Base-by-base conservation (phyloP, 2,329 filamentous ascomycete genomes). In the Beauveria sp. region DNA sequence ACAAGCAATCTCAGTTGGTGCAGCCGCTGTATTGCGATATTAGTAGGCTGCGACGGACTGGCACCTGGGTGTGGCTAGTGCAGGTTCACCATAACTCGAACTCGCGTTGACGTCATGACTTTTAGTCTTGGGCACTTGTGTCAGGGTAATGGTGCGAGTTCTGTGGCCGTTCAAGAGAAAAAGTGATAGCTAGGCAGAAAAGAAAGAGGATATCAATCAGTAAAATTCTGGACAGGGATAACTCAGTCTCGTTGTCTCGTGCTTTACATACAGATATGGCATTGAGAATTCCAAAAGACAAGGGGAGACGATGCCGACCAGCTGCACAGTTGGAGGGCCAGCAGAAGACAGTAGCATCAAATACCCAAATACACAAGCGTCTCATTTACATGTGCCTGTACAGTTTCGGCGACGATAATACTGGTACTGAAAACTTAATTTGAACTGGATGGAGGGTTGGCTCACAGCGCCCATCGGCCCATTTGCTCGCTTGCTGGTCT, bases 41-140 rank as follows among this genome's bases (percentile, higher is more conserved):
- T 38, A 12, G 45, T 24, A 26, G 20, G 20, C 22, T 48, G 22
- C 45, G 22, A 7, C 45, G 14, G 22, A 24, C 45, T 20, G 18
- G 7, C 18, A 51, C 6, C 31, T 52, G 50, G n/a, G 24, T 60
- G 50, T 60, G 50, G 58, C 58, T 60, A 60, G 58, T 57, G 43
- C 54, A 38, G 18, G 40, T 28, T n/a, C 40, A 43, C 22, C 26
- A 20, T 28, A 9, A 31, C 59, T 61, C 51, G 51, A 55, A 55
- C 51, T 55, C 42, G 43, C 51, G 43, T 55, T 61, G 59, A 61
- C 59, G 59, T 61, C 59, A 61, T 43, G 59, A 61, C 59, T 61
- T 55, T 58, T 40, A 16, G 34, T 28, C 5, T 40, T 40, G 31
- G 42, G 18, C 14, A 24, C 2, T 18, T 28, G 42, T 48, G 34